Base-by-base conservation (phyloP, 306 rosid genomes). In the Sindora glabra region DNA sequence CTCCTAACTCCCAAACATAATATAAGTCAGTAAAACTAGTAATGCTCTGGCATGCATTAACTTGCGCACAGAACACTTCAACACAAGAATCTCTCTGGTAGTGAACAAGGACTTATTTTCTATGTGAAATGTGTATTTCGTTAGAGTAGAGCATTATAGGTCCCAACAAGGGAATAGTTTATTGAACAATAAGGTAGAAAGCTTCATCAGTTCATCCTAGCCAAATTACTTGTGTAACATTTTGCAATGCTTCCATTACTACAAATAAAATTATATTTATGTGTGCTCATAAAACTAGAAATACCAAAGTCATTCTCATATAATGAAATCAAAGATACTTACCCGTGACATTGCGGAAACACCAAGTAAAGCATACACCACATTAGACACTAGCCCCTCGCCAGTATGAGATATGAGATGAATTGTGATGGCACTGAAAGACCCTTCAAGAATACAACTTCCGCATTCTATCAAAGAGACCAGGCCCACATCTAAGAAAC, bases 331-430 rank as follows among this genome's bases (percentile, higher is more conserved):
- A 6, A 9, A 50, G 19, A 55, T 22, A 65, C 70, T 79, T 77
- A 85, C 97, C 83, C 97, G 87, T 21, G 97, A 91, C 96, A 91
- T 91, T 61, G 97, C 97, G 52, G 97, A 91, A 60, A 91, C 95
- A 56, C 97, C 97, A 0, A 91, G 97, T 71, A 91, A 81, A 68
- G 97, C 97, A 72, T 91, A 91, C 56, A 91, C 87, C 72, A 91
- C 81, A 60, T 91, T 87, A 18, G 97, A 91, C 15, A 91, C 91
- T 39, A 91, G 95, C 45, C 96, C 97, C 86, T 91, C 97, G 4
- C 97, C 96, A 49, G 89, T 83, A 69, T 49, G 91, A 73, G 95
- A 91, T 53, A 91, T 74, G 62, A 91, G 89, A 56, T 74, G 91
- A 71, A 87, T 65, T 61, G 78, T 74, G 55, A 77, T 81, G 64